A percentile compares a stretch with the other conserved stretches of the same genome.
phyloP scores from a whole-genome alignment of 768 basidiomycete species.

The Tricholoma saponaceum region DNA sequence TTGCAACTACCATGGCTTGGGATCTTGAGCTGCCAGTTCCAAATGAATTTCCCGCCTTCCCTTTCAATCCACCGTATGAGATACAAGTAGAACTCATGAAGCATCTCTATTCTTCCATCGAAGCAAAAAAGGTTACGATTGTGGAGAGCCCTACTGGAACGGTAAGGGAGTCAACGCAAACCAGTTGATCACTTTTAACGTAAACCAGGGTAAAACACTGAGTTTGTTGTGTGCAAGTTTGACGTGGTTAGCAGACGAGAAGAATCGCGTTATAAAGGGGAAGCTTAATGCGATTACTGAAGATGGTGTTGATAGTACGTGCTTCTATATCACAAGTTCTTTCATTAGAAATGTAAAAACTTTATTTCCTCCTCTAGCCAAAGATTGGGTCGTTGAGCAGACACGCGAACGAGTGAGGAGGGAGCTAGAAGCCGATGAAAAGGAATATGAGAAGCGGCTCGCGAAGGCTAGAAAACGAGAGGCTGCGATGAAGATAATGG shows the following conservation, averaged over 20 bases:
- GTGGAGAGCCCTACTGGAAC: slow-evolving; percentile 91
- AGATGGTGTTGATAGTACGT: slow-evolving; percentile 29
- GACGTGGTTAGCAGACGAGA: slow-evolving; percentile 72
- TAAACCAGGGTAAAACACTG: slow-evolving; percentile 75
- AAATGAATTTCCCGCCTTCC: slow-evolving; percentile 69
- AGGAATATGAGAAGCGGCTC: slow-evolving; percentile 59
- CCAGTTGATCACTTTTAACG: background rate
- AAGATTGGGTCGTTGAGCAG: slow-evolving; percentile 76
- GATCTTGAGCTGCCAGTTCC: slow-evolving; percentile 58
- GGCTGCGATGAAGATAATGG: slow-evolving; percentile 46
- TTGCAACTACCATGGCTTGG: slow-evolving; percentile 2
- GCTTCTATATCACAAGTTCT: background rate
- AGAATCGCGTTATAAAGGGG: slow-evolving; percentile 64
- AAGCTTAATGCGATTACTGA: slow-evolving; percentile 41
- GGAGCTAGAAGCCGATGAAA: slow-evolving; percentile 65
- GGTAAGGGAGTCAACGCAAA: slow-evolving; percentile 34
- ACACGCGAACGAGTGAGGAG: slow-evolving; percentile 59
- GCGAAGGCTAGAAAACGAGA: slow-evolving; percentile 61
- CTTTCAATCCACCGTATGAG: slow-evolving; percentile 75
- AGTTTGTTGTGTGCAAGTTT: slow-evolving; percentile 74
- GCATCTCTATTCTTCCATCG: slow-evolving; percentile 78
- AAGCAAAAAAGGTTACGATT: slow-evolving; percentile 70
- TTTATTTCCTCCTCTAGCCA: slow-evolving; percentile 32
- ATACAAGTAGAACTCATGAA: slow-evolving; percentile 89
- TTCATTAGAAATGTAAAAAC: background rate